A percentile compares a stretch with the other conserved stretches of the same genome.
Conservation (phyloP, 2,329 filamentous ascomycete species). For the Endocalyx cinctus region DNA sequence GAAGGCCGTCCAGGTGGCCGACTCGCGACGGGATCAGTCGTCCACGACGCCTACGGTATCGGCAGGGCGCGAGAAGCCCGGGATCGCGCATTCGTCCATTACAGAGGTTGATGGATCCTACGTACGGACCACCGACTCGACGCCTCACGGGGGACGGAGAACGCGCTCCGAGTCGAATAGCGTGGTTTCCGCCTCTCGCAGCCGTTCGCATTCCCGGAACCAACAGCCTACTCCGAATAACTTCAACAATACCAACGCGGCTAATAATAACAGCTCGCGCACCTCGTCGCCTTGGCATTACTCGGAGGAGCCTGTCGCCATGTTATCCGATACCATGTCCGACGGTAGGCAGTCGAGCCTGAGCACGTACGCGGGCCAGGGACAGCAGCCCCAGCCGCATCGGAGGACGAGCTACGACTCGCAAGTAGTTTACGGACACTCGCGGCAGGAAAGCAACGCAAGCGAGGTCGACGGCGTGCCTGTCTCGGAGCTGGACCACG, state of each 20-base stretch:
- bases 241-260: too few relatives aligned
- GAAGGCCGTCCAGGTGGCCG: constrained; percentile 31
- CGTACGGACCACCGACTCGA: constrained; percentile 34
- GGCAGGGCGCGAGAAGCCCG: constrained; percentile 32
- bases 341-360: constrained; percentile 23
- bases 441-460: constrained; percentile 38
- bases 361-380: constrained; percentile 18
- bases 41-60: constrained; percentile 27
- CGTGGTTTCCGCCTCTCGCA: not conserved
- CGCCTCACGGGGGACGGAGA: constrained; percentile 17
- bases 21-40: constrained; percentile 30
- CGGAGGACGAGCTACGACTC: constrained; percentile 33
- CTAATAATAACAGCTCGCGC: constrained; percentile 10
- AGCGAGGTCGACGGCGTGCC: constrained; percentile 34
- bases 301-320: too few relatives aligned
- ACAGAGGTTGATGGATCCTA: constrained; percentile 41
- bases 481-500: constrained; percentile 34
- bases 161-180: constrained; percentile 15
- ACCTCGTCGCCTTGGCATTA: not conserved
- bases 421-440: constrained; percentile 30
- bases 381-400: constrained; percentile 11
- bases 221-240: constrained; percentile 11
- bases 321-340: not conserved
- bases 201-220: constrained; percentile 15
- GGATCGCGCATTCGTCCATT: constrained; percentile 33